Percentiles rank a stretch among this genome's conserved stretches.
phyloP scores from a whole-genome alignment of 2,329 filamentous ascomycete genomes.

The Cordyceps militaris region DNA sequence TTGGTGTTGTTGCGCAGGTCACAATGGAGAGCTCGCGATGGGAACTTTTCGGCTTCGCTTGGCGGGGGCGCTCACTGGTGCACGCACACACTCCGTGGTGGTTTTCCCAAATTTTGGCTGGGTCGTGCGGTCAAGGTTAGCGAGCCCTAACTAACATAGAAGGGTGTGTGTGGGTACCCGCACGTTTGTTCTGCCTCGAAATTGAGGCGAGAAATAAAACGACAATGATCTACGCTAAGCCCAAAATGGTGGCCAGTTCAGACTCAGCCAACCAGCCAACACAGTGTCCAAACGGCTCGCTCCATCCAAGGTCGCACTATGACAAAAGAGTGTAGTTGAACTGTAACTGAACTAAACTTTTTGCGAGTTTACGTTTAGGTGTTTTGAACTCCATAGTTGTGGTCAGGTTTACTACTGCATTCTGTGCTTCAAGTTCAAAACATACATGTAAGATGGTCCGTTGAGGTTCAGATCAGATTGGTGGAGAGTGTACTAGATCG shows the following conservation, averaged over 20 bases:
- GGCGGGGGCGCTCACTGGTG: slow-evolving; percentile 15
- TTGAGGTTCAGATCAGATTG: slow-evolving; percentile 1
- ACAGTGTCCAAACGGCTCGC: not conserved
- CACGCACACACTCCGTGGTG: not conserved
- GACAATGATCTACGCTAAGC: not conserved
- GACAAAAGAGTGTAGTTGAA: not conserved
- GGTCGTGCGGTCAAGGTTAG: slow-evolving; percentile 23
- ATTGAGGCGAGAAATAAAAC: slow-evolving; percentile 13
- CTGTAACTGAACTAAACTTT: not conserved
- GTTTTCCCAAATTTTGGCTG: slow-evolving; percentile 16
- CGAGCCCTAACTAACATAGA: slow-evolving; percentile 24
- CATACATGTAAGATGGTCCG: not conserved
- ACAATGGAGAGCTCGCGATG: slow-evolving; percentile 5
- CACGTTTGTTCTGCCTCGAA: not conserved
- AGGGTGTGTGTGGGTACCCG: slow-evolving; percentile 16
- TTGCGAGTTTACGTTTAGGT: not conserved
- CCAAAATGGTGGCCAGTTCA: not conserved
- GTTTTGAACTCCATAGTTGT: too few species aligned
- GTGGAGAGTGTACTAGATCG: slow-evolving; percentile 11
- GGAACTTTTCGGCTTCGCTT: slow-evolving; percentile 20
- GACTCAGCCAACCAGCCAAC: not conserved
- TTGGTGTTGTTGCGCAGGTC: slow-evolving; percentile 21
- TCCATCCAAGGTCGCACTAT: not conserved
- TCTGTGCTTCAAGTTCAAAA: not conserved
- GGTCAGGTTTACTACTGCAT: too few species aligned